These are phyloP conservation scores for Botrytis byssoidea DNA, from an alignment of 2,329 filamentous ascomycete species.

Conservation along the genomic window DNA sequence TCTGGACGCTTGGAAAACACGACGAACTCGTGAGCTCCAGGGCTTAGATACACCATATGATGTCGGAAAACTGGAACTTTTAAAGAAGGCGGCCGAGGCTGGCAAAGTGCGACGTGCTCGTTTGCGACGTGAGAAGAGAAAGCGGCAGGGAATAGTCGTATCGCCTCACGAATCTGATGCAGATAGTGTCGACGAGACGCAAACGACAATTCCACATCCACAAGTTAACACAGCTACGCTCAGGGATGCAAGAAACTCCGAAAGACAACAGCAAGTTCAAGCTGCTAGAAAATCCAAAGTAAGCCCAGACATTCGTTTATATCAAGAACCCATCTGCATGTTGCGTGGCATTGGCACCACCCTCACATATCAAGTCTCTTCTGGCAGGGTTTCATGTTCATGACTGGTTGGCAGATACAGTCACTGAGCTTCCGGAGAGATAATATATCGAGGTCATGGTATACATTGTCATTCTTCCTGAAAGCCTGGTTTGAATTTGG, in stretches of 20 bases:
- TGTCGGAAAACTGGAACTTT: slow-evolving; percentile 26
- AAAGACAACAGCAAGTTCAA: slow-evolving; percentile 1
- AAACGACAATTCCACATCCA: neutral
- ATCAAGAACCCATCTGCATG: neutral
- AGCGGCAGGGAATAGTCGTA: slow-evolving; percentile 22
- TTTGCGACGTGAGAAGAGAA: slow-evolving; percentile 30
- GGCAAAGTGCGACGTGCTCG: slow-evolving; percentile 28
- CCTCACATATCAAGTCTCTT: neutral
- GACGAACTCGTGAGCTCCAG: slow-evolving; percentile 26
- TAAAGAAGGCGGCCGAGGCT: slow-evolving; percentile 13
- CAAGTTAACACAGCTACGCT: too few species aligned
- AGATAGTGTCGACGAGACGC: slow-evolving; percentile 27
- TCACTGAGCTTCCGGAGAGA: neutral
- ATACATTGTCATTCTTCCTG: neutral
- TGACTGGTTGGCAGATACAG: neutral
- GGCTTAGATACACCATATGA: slow-evolving; percentile 31
- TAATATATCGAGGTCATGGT: neutral
- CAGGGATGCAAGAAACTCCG: neutral
- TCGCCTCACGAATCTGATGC: slow-evolving; percentile 22
- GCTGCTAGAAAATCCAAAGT: slow-evolving; percentile 6
- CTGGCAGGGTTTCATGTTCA: neutral
- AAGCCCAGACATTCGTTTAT: neutral
- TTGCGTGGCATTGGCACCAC: neutral
- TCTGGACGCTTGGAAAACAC: slow-evolving; percentile 37
- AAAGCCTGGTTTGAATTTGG: neutral